A percentile compares a stretch with the other conserved stretches of the same genome.
These are phyloP conservation scores for Saccharomycopsis amapae DNA, from an alignment of 805 yeast species.

Conservation along the genomic window DNA sequence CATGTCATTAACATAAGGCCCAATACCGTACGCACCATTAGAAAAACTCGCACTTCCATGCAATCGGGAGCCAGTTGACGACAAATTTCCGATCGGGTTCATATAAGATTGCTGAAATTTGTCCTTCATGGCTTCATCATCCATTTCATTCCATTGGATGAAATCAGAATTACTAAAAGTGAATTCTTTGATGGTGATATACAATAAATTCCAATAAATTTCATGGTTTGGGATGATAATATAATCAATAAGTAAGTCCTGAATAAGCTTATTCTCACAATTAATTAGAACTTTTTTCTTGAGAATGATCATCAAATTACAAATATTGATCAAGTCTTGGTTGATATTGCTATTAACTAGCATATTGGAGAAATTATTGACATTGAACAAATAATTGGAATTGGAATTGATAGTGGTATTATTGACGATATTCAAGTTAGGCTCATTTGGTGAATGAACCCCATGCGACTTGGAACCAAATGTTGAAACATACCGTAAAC, in stretches of 20 bases:
- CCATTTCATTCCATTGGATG: conserved; percentile 19
- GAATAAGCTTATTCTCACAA: conserved; percentile 42
- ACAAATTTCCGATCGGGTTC: conserved; percentile 12
- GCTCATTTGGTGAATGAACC: conserved; percentile 21
- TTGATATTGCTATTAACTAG: conserved; percentile 23
- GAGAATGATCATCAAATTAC: conserved; percentile 34
- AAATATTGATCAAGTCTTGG: conserved; percentile 25
- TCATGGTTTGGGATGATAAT: conserved; percentile 35
- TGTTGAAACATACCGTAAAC: conserved; percentile 16
- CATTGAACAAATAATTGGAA: conserved; percentile 18
- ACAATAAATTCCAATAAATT: conserved; percentile 39
- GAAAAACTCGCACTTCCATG: conserved; percentile 20
- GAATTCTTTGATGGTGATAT: conserved; percentile 43
- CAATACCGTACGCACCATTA: conserved; percentile 14
- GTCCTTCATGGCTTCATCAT: conserved; percentile 16
- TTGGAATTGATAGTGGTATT: conserved; percentile 20
- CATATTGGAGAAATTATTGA: conserved; percentile 20
- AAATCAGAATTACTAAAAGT: conserved; percentile 25
- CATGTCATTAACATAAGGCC: conserved; percentile 3
- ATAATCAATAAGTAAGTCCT: conserved; percentile 43
- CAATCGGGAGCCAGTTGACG: conserved; percentile 12
- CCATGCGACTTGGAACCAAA: conserved; percentile 22
- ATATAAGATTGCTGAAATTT: conserved; percentile 17
- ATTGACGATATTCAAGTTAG: conserved; percentile 21
- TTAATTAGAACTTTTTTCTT: conserved; percentile 44